phyloP scores from a whole-genome alignment of 1,284 basidiomycete genomes.

The Singerocomus inundabilis region DNA sequence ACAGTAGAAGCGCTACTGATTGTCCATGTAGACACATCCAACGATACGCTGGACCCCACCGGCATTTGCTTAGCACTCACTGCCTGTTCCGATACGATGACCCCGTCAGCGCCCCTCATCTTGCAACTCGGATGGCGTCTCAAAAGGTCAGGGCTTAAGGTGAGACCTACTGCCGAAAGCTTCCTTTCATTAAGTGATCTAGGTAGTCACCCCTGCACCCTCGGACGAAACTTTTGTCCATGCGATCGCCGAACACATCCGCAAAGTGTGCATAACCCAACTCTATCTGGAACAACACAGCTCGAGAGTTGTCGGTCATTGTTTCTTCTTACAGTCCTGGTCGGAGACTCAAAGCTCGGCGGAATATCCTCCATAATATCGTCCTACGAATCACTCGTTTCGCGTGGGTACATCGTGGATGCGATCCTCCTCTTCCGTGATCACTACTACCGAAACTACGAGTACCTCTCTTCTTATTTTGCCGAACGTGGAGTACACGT shows the following conservation, averaged over 20 bases:
- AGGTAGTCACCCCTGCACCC: slow-evolving; percentile 37
- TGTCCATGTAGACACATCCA: slow-evolving; percentile 62
- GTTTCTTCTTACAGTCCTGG: slow-evolving; percentile 83
- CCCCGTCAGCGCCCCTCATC: slow-evolving; percentile 92
- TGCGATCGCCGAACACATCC: slow-evolving; percentile 64
- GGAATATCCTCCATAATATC: slow-evolving; percentile 95
- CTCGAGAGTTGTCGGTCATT: slow-evolving; percentile 81
- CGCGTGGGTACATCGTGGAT: slow-evolving; percentile 91
- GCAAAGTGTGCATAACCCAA: slow-evolving; percentile 91
- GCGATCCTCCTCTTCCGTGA: slow-evolving; percentile 88
- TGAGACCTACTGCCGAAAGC: slow-evolving; percentile 4
- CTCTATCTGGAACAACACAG: slow-evolving; percentile 84
- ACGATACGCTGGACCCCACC: slow-evolving; percentile 49
- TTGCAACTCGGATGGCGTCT: slow-evolving; percentile 71
- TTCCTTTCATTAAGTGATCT: slow-evolving; percentile 1
- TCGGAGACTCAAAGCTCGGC: slow-evolving; percentile 88
- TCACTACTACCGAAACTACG: slow-evolving; percentile 82
- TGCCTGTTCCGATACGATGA: slow-evolving; percentile 86
- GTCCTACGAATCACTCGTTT: slow-evolving; percentile 85
- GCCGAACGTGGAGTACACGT: slow-evolving; percentile 67
- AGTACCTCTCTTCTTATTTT: slow-evolving; percentile 83
- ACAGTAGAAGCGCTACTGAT: not conserved
- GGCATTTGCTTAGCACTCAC: slow-evolving; percentile 51
- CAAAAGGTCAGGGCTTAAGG: slow-evolving; percentile 35
- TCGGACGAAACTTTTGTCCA: slow-evolving; percentile 70